A percentile compares a stretch with the other conserved stretches of the same genome.
Evolutionary conservation across 2,329 filamentous ascomycete genomes (phyloP).

Genomic region (Chaetomiaceae sp.): DNA sequence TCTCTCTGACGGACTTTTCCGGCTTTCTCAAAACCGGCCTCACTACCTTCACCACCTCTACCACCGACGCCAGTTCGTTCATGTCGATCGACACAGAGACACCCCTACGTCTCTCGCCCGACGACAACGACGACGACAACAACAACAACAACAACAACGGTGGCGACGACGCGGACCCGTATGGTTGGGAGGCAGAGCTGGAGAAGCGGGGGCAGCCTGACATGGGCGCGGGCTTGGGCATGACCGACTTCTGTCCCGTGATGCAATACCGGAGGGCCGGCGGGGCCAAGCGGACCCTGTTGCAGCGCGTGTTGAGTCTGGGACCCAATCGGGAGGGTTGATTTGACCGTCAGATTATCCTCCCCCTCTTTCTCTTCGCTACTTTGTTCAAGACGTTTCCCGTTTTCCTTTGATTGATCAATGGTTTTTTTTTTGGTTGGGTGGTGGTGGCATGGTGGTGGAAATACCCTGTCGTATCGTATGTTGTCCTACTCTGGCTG

Average conservation of each 20-base stretch:
- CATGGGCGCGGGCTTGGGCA: no score
- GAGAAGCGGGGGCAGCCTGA: conserved; percentile 22
- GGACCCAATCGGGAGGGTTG: background rate
- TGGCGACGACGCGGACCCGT: conserved; percentile 22
- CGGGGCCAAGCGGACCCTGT: conserved; percentile 33
- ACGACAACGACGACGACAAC: background rate
- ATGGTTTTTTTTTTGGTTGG: background rate
- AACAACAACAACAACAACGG: background rate
- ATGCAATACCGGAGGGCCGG: conserved; percentile 30
- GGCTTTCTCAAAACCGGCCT: conserved; percentile 23
- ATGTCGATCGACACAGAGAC: conserved; percentile 18
- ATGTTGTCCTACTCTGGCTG: background rate
- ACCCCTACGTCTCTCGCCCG: conserved; percentile 11
- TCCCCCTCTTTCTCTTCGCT: background rate
- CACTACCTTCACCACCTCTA: conserved; percentile 7
- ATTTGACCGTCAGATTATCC: background rate
- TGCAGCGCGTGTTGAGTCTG: conserved; percentile 30
- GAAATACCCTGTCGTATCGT: conserved; percentile 13
- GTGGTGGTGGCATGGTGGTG: conserved; percentile 3
- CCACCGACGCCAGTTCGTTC: conserved; percentile 14
- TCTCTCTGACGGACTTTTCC: conserved; percentile 23
- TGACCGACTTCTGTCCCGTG: conserved; percentile 19
- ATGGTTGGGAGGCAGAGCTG: conserved; percentile 31
- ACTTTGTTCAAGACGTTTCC: background rate
- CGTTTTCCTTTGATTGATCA: background rate